Base-by-base conservation (phyloP, 148 eudicot species). In the Nyssa sinensis region DNA sequence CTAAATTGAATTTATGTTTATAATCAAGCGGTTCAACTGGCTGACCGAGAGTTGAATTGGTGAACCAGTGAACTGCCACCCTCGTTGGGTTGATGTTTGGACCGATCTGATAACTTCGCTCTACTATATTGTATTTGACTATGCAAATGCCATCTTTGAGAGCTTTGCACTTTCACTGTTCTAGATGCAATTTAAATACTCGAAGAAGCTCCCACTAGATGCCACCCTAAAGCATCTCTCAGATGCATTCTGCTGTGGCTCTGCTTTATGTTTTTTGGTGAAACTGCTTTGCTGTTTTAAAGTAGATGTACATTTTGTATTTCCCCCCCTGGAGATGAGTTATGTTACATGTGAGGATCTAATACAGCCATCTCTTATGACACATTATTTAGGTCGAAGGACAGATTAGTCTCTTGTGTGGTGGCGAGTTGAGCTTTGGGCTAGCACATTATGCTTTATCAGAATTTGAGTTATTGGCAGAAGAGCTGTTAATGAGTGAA, bases 401-500 rank as follows among this genome's bases (percentile, higher is more conserved):
- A 49, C 97, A 93, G 81, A 87, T 96, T 44, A 96, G 89, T 69
- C 81, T 96, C 67, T 83, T 88, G 73, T 76, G 81, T 81, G 89
- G 89, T 79, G 97, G 89, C 71, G 84, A 77, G 31, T 79, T 96
- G 86, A 96, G 98, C 89, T 96, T 96, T 86, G 99, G 99, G 78
- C 85, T 96, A 71, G 84, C 88, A 41, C 91, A 88, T 76, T 93
- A 85, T 81, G 82, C 93, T 70, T 83, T 91, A 62, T 96, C 99
- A 75, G 98, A 91, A 77, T 93, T 96, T 74, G 99, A 96, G 77
- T 80, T 96, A 76, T 75, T 87, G 83, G 99, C 99, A 53, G 99
- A 96, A 83, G 99, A 96, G 82, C 81, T 96, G 37, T 82, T 96
- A 69, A 96, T 96, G 99, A 93, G 99, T 81, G 96, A 96, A 78